Base-by-base conservation (phyloP, 371 early-diverging fungal genomes). In the Amoeboaphelidium occidentale region DNA sequence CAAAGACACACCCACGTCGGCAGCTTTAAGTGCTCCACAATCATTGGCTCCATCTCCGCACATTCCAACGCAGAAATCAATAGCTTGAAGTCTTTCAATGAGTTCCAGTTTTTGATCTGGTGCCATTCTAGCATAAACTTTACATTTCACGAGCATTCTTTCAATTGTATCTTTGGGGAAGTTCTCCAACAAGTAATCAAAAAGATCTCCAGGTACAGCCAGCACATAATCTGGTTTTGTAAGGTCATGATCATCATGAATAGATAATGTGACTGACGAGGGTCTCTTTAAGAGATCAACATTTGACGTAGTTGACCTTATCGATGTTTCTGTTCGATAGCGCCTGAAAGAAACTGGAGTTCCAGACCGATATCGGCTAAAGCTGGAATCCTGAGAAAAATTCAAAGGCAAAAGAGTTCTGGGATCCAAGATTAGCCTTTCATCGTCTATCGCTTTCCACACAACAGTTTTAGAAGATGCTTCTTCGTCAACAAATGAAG, bases 1-100 rank as follows among this genome's bases (percentile, higher is more conserved):
- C 25, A 99, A 63, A 17, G 96, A 88, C 17, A 99, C 64, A 1
- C 99, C 99, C 25, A 97, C 89, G 63, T 97, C 96, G 6, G 98
- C 97, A 24, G 84, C 85, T 50, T 85, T 84, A 14, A 99, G 69
- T 1, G 99, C 99, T 22, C 93, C 96, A 67, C 93, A 92, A 63
- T 99, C 99, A 58, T 99, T 99, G 27, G 98, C 97, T 4, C 99
- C 99, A 67, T 99, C 99, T n/a, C 99, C 99, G 64, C 89, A 89
- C 54, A 97, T 93, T 0, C 89, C 86, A 4, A 85, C 81, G 55
- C 81, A 82, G 62, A 92, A 87, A 2, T 83, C 92, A 26, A 92
- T 65, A 13, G 65, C 69, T 62, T 93, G 90, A 23, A 93, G 64
- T 42, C 72, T 70, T 54, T 83, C 81, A 1, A 97, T 90, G 10